Base-by-base conservation (phyloP, 768 basidiomycete genomes). In the Trametes sanguinea region DNA sequence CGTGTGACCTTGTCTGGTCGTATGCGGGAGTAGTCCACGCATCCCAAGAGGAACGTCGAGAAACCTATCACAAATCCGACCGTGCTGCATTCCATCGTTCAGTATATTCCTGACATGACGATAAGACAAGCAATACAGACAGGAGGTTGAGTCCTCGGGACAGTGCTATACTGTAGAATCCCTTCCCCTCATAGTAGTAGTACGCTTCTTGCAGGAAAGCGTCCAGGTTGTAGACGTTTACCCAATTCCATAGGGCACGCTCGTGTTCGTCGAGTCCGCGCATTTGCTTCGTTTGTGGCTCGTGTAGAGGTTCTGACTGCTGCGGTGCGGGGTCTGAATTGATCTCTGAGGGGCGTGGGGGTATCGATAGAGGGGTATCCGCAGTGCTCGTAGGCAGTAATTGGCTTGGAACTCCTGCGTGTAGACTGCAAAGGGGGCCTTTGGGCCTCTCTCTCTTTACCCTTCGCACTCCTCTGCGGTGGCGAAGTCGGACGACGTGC, bases 61-160 rank as follows among this genome's bases (percentile, higher is more conserved):
- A 99, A 99, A n/a, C 83, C 85, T 68, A 98, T 98, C 53, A 98
- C 96, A 76, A 98, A 99, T 48, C 95, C 95, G 27, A 97, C 88
- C 65, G 96, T 99, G 66, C 97, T 99, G 74, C 33, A 14, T 32
- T 43, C 58, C 35, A 51, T 64, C 56, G 67, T 67, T 65, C 60
- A 70, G 64, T 59, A 72, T 76, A 63, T 72, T 73, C 58, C 59
- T 32, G 65, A 54, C 52, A 30, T 57, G 47, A 57, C 51, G 57
- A 61, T 44, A 66, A n/a, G 53, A 64, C 60, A 57, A 63, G 63
- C 48, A 65, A 64, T 39, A 86, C 94, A 72, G 68, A 98, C 97
- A 98, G 77, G 67, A 99, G 84, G 74, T 99, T 98, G n/a, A 99
- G 81, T 17, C 92, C 89, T 47, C 92, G 83, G 8, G 91, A 83